phyloP scores from a whole-genome alignment of 169 alveolate genomes.

The Cryptosporidium bovis region DNA sequence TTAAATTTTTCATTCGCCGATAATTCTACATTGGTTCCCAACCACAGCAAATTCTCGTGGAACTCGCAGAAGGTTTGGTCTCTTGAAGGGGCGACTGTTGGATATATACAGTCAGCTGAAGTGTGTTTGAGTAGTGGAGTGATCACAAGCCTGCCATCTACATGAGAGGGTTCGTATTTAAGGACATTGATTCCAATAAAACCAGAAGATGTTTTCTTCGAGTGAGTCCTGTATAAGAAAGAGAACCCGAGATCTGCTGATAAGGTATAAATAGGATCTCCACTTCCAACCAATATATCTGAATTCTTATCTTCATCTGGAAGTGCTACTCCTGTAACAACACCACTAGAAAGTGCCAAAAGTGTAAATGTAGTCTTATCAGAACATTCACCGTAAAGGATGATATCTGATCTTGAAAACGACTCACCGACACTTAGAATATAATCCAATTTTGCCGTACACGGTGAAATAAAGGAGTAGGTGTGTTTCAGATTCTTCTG shows the following conservation, averaged over 20 bases:
- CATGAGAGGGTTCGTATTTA: too few relatives aligned
- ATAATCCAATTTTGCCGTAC: neutral
- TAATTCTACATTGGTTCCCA: too few relatives aligned
- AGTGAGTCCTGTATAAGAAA: slow-evolving; percentile 18
- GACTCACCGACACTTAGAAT: neutral
- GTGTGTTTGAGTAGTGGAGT: too few relatives aligned
- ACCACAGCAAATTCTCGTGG: too few relatives aligned
- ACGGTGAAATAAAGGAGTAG: slow-evolving; percentile 13
- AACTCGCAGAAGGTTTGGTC: too few relatives aligned
- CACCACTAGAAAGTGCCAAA: slow-evolving; percentile 7
- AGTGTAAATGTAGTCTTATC: slow-evolving; percentile 16
- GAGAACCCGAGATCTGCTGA: neutral
- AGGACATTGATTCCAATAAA: too few relatives aligned
- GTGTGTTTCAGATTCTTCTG: neutral
- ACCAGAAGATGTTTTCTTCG: too few relatives aligned
- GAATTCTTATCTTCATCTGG: neutral
- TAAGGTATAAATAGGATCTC: slow-evolving; percentile 9
- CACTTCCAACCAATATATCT: neutral
- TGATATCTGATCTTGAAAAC: slow-evolving; percentile 28
- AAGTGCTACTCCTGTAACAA: neutral
- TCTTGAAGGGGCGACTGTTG: too few relatives aligned
- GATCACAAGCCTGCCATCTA: too few relatives aligned
- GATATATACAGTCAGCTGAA: too few relatives aligned
- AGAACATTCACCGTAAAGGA: slow-evolving; percentile 8
- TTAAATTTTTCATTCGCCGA: too few relatives aligned